phyloP scores from a whole-genome alignment of 805 yeast species.

The Dipodascus geniculatus region DNA sequence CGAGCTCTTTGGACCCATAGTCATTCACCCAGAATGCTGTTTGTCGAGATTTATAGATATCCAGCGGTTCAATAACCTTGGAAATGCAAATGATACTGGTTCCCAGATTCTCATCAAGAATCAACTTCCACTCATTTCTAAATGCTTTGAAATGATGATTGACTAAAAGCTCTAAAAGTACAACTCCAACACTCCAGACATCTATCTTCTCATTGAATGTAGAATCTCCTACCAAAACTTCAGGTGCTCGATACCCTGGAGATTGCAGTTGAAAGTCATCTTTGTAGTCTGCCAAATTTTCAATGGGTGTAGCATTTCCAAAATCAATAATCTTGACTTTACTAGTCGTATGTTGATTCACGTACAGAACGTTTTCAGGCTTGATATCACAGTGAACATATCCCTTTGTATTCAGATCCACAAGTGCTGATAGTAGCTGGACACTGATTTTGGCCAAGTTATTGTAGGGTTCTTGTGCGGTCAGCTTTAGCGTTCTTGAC shows the following conservation, averaged over 20 bases:
- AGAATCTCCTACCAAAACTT: slow-evolving; percentile 16
- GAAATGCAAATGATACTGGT: neutral
- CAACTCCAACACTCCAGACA: slow-evolving; percentile 18
- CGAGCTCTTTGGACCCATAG: neutral
- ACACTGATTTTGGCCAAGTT: slow-evolving; percentile 15
- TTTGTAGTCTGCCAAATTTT: slow-evolving; percentile 9
- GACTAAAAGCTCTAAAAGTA: slow-evolving; percentile 14
- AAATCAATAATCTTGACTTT: slow-evolving; percentile 16
- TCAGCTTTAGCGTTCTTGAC: slow-evolving; percentile 1
- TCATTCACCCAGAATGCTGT: neutral
- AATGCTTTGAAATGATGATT: slow-evolving; percentile 2
- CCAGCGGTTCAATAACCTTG: neutral
- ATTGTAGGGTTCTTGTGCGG: neutral
- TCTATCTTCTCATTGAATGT: slow-evolving; percentile 15
- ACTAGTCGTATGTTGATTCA: neutral
- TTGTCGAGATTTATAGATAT: neutral
- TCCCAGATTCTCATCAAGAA: neutral
- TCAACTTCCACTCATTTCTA: slow-evolving; percentile 1
- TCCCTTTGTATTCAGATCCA: slow-evolving; percentile 13
- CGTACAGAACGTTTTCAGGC: slow-evolving; percentile 15
- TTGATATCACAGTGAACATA: slow-evolving; percentile 17
- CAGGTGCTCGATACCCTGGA: slow-evolving; percentile 18
- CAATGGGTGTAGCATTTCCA: slow-evolving; percentile 13
- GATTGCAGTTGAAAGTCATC: slow-evolving; percentile 17
- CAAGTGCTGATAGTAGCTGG: slow-evolving; percentile 14